Base-by-base conservation (phyloP, 306 rosid species). In the Canavalia gladiata region DNA sequence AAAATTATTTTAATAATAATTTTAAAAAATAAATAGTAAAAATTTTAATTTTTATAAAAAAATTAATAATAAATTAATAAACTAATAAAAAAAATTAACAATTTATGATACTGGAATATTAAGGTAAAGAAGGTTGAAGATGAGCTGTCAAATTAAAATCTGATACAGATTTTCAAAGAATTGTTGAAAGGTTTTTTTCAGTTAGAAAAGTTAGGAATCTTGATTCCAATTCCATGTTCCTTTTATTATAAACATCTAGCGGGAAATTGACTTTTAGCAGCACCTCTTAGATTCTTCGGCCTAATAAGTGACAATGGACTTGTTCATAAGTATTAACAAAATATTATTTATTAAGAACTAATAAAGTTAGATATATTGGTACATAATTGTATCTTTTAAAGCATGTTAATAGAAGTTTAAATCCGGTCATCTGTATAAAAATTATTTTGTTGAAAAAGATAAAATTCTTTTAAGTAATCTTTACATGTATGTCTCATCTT, bases 71-170 rank as follows among this genome's bases (percentile, higher is more conserved):
- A 18, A 18, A 18, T 18, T 18, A 18, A 18, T 18, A 18, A 18
- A 18, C 25, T 18, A 18, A 18, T 18, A 18, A 18, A 18, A 18
- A 18, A 18, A 18, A 18, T 18, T 18, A 6, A 13, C 56, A 57
- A 10, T 75, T 6, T 6, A 75, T 25, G 12, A 63, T 34, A 76
- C 74, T 65, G 55, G 74, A 77, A 51, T 66, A 52, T 35, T 29
- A 66, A 41, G 55, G 56, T 41, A 12, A 66, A 34, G 81, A 45
- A 51, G 35, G 8, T 63, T 64, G 29, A 65, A 66, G 43, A 77
- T 39, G 28, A 52, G 43, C 25, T 65, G 67, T 77, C 55, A 52
- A 29, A 28, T 66, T 29, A 7, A 39, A 51, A 30, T 39, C 10
- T 77, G 13, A 2, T 7, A 2, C 58, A 39, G 10, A 77, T 12